These are phyloP conservation scores for Dispira simplex DNA, from an alignment of 192 early-diverging fungal genomes.

Conservation along the genomic window DNA sequence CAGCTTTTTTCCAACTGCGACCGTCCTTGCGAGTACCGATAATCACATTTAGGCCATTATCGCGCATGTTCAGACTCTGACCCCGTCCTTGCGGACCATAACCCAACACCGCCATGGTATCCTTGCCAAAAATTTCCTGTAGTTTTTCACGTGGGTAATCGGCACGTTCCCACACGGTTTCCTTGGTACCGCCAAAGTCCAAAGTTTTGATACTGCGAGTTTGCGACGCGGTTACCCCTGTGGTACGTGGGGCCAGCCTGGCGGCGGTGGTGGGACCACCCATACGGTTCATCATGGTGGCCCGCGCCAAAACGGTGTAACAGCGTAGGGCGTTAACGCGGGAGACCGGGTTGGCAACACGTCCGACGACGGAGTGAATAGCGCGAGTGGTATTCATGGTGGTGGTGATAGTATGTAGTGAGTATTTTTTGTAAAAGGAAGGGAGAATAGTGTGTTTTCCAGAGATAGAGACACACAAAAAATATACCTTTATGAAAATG, in stretches of 20 bases:
- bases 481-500: too few species aligned
- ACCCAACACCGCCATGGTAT: conserved; percentile 81
- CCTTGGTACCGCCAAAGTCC: conserved; percentile 84
- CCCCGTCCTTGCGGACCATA: conserved; percentile 94
- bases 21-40: conserved; percentile 82
- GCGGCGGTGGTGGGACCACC: conserved; percentile 13
- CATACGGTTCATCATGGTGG: conserved; percentile 10
- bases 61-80: conserved; percentile 85
- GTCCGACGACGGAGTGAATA: conserved; percentile 11
- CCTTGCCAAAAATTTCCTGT: conserved; percentile 78
- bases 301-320: conserved; percentile 12
- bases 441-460: too few species aligned
- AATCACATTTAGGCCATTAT: conserved; percentile 94
- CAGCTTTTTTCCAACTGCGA: conserved; percentile 79
- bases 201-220: conserved; percentile 79
- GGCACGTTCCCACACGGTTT: conserved; percentile 85
- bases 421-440: neutral
- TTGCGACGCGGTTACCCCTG: conserved; percentile 17
- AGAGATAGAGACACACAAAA: too few species aligned
- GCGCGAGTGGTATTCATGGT: conserved; percentile 12
- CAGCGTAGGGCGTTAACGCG: conserved; percentile 12
- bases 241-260: conserved; percentile 1
- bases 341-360: conserved; percentile 13
- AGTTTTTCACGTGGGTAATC: conserved; percentile 92
- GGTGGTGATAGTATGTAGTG: conserved; percentile 22